phyloP scores from a whole-genome alignment of 2,329 filamentous ascomycete species.

The Fusarium sarcochroum region DNA sequence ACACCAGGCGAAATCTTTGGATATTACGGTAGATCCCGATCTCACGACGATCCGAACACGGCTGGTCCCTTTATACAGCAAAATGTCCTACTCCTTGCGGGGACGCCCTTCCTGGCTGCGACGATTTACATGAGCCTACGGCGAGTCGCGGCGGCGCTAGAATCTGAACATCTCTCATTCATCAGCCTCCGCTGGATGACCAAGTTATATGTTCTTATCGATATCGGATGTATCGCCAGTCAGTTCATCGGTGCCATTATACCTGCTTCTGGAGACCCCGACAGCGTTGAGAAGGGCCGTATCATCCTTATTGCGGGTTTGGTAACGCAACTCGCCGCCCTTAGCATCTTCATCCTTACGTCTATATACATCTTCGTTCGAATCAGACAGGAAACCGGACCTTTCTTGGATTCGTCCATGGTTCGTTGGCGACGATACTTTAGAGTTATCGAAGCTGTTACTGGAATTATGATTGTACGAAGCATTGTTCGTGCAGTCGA shows the following conservation, averaged over 20 bases:
- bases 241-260: conserved; percentile 26
- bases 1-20: conserved; percentile 7
- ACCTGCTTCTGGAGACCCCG: conserved; percentile 19
- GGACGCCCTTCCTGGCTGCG: conserved; percentile 24
- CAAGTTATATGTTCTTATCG: background rate
- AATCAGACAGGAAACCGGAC: conserved; percentile 1
- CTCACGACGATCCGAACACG: background rate
- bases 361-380: background rate
- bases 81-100: conserved; percentile 17
- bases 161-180: conserved; percentile 15
- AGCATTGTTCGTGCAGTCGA: conserved; percentile 63
- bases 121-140: conserved; percentile 33
- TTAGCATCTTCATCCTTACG: conserved; percentile 11
- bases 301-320: conserved; percentile 20
- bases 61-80: conserved; percentile 11
- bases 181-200: conserved; percentile 21
- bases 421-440: conserved; percentile 52
- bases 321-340: background rate
- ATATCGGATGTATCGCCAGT: conserved; percentile 10
- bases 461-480: conserved; percentile 59
- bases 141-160: conserved; percentile 4
- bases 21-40: background rate
- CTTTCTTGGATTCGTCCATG: conserved; percentile 16
- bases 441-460: conserved; percentile 51
- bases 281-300: background rate